Evolutionary conservation across 352 stramenopile species (phyloP), one percentile per base, ranked within the genome.

Genomic region (Phytophthora crassamura): DNA sequence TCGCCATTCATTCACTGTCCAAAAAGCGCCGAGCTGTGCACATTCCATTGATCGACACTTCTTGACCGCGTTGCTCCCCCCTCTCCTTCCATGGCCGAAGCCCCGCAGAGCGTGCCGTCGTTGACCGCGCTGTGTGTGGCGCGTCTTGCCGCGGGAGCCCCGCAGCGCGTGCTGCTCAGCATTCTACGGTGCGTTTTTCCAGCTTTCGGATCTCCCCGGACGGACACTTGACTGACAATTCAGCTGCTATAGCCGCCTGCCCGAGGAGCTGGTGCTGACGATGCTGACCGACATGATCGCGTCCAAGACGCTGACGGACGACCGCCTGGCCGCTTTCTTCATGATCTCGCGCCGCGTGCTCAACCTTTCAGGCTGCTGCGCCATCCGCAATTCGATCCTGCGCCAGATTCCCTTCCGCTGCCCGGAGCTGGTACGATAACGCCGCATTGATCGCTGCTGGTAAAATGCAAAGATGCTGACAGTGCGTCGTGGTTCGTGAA

Each of bases 331-430:
- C 28, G 78, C 85, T 25, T 96, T 96, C 68, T 94, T 94, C 64
- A 89, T 84, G 61, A 76, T 89, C 59, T 80, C 79, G 35, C 84
- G 84, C 14, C 82, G 77, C 56, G 88, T 94, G 28, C 76, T 96
- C 18, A 78, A 75, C 38, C 85, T 96, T 16, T 65, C 81, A 11
- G 82, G 81, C 58, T 96, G 88, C 67, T 82, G 72, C 30, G 67
- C 74, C 40, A 95, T 96, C 61, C 86, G 88, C 40, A 95, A 96
- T 63, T 96, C 88, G 59, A 89, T 95, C 36, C 59, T 96, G 40
- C 85, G 88, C 7, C 88, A 95, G 68, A 96, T 96, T 51, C 88
- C 88, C 7, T 88, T 89, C 47, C 84, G 84, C 33, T 95, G 86
- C 58, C 88, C 88, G 8, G 73, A 95, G 47, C 55, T 96, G 58